Evolutionary conservation across 1,284 basidiomycete species (phyloP), one percentile per base, ranked within the genome.

Genomic region (Leccinum griseonigrum): DNA sequence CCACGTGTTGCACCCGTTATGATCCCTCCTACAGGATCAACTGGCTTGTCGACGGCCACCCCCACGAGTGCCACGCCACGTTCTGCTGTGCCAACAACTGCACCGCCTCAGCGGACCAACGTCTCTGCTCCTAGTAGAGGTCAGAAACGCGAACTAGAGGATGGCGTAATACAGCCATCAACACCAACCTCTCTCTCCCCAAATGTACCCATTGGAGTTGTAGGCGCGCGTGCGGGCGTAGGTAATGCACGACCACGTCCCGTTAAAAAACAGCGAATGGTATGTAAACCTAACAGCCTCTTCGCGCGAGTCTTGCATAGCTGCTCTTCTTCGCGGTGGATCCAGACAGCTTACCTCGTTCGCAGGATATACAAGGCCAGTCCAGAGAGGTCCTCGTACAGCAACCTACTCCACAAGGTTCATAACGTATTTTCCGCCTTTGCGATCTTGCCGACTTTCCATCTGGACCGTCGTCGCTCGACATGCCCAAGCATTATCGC

Each of bases 251-350:
- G 86, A 62, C 88, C 89, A 31, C 79, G 90, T 66, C 89, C 90
- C 48, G 69, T 87, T 55, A 92, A 92, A 81, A 91, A 89, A 75
- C 88, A 86, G 71, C 81, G 88, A 64, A 79, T 88, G 84, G 90
- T 92, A 67, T 78, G 64, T 69, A 29, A 61, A 63, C 61, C 60
- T 59, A 60, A n/a, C 6, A 31, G 9, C 13, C 18, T 52, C 31
- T 54, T 50, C 8, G 1, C 56, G 16, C 28, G 26, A 38, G 46
- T 57, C 28, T 38, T 16, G 29, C 32, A 28, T 16, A 14, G 28
- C 54, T 11, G n/a, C 18, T 28, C 29, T 28, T 3, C 29, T 36
- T 26, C 65, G 67, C 57, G 29, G 34, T 31, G 66, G 34, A 61
- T 54, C 38, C 28, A 28, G 13, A 50, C 38, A 43, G 58, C 58